Conservation (phyloP, 2,329 filamentous ascomycete genomes). For the Penicillium sp. region DNA sequence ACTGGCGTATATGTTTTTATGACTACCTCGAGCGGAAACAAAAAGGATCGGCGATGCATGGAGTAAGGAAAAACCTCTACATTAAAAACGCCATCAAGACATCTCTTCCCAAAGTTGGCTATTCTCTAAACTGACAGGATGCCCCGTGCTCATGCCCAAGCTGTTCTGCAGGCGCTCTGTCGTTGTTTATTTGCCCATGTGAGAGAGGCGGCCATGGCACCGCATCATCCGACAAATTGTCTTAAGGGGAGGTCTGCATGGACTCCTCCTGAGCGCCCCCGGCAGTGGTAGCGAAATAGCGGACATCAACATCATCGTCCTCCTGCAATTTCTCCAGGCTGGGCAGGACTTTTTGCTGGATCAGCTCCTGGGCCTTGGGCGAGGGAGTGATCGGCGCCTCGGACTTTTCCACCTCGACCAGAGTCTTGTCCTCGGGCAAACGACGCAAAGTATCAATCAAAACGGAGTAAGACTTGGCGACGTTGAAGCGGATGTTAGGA, state of each 20-base stretch:
- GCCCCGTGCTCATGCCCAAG: constrained; percentile 21
- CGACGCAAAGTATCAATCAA: constrained; percentile 90
- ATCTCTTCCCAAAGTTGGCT: constrained; percentile 40
- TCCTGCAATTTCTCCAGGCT: constrained; percentile 94
- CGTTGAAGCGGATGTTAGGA: constrained; percentile 99
- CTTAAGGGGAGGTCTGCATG: constrained; percentile 56
- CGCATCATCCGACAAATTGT: constrained; percentile 1
- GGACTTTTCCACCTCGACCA: constrained; percentile 81
- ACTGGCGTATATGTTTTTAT: constrained; percentile 24
- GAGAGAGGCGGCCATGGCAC: constrained; percentile 4
- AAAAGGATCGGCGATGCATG: constrained; percentile 22
- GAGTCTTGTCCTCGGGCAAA: constrained; percentile 83
- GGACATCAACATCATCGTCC: constrained; percentile 96
- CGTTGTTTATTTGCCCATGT: constrained; percentile 18
- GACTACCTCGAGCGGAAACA: constrained; percentile 23
- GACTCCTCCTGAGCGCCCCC: constrained; percentile 59
- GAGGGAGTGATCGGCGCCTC: constrained; percentile 61
- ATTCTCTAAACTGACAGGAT: constrained; percentile 41
- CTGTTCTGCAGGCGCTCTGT: constrained; percentile 23
- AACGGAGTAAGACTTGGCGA: constrained; percentile 93
- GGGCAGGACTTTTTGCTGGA: constrained; percentile 82
- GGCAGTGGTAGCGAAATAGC: constrained; percentile 94
- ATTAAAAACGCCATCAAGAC: constrained; percentile 40
- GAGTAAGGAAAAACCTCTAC: constrained; percentile 36
- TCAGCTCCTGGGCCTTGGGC: constrained; percentile 73